Conservation (phyloP, 805 yeast genomes). For the Metschnikowia corniflorae region DNA sequence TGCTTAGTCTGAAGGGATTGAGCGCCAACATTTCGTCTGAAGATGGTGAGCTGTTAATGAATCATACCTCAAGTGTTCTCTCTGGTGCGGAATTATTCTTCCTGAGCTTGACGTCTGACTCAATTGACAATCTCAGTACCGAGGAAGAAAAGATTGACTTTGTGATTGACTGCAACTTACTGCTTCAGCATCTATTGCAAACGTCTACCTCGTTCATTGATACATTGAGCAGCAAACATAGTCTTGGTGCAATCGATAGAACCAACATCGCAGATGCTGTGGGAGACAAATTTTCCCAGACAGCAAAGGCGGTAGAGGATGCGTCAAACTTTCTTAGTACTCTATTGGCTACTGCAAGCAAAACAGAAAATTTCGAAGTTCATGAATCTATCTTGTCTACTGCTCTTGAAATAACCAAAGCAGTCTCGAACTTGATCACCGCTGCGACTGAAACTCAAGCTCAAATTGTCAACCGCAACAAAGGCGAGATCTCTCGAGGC, state of each 20-base stretch:
- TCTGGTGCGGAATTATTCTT: conserved; percentile 60
- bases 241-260: conserved; percentile 24
- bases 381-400: conserved; percentile 75
- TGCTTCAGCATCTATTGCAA: conserved; percentile 69
- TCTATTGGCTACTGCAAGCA: conserved; percentile 51
- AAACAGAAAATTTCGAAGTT: conserved; percentile 59
- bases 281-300: conserved; percentile 66
- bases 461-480: conserved; percentile 72
- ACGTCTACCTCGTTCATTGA: conserved; percentile 54
- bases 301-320: conserved; percentile 63
- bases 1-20: conserved; percentile 69
- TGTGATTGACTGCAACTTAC: conserved; percentile 72
- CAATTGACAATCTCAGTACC: conserved; percentile 46
- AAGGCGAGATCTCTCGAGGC: conserved; percentile 61
- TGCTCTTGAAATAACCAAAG: conserved; percentile 75
- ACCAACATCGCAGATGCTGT: conserved; percentile 69
- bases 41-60: conserved; percentile 50
- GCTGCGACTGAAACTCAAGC: conserved; percentile 79
- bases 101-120: conserved; percentile 51
- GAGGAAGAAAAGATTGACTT: conserved; percentile 69
- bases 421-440: conserved; percentile 65
- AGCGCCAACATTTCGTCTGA: conserved; percentile 50
- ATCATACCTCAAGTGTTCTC: conserved; percentile 54
- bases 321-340: conserved; percentile 60
- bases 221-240: conserved; percentile 36